A percentile compares a stretch with the other conserved stretches of the same genome.
These are phyloP conservation scores for Geopyxis carbonaria DNA, from an alignment of 495 filamentous ascomycete species.

Conservation along the genomic window DNA sequence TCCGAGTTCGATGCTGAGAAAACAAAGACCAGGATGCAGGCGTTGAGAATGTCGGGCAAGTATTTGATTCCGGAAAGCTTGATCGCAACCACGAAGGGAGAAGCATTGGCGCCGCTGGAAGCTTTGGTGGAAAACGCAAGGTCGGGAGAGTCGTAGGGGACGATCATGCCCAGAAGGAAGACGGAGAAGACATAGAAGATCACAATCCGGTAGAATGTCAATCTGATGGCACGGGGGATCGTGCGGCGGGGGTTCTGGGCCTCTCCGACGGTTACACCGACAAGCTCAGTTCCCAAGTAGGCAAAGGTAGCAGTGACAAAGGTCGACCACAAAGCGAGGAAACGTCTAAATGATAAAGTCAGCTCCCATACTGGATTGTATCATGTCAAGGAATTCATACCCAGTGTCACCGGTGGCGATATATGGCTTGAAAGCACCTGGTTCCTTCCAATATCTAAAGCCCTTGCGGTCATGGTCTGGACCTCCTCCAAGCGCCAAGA, in stretches of 20 bases:
- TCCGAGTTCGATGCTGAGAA: conserved; percentile 65
- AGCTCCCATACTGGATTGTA: neutral
- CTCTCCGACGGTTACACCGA: conserved; percentile 69
- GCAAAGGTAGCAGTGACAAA: conserved; percentile 68
- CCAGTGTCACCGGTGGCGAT: conserved; percentile 30
- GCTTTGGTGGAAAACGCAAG: conserved; percentile 39
- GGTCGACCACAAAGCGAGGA: conserved; percentile 62
- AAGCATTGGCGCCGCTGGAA: conserved; percentile 34
- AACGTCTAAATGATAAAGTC: conserved; percentile 25
- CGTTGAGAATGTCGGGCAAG: conserved; percentile 43
- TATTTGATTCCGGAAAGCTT: conserved; percentile 34
- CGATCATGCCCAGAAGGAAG: conserved; percentile 43
- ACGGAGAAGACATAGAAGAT: conserved; percentile 62
- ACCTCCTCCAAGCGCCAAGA: conserved; percentile 60
- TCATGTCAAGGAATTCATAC: neutral
- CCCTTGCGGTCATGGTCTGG: conserved; percentile 53
- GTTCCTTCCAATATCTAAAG: conserved; percentile 63
- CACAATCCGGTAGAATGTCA: conserved; percentile 72
- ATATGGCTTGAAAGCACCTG: conserved; percentile 39
- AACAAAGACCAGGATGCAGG: conserved; percentile 59
- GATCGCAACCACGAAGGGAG: conserved; percentile 48
- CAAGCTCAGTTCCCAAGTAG: conserved; percentile 70
- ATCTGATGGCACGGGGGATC: conserved; percentile 58
- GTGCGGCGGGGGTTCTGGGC: conserved; percentile 58
- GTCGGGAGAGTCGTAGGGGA: conserved; percentile 32